A percentile compares a stretch with the other conserved stretches of the same genome.
phyloP scores from a whole-genome alignment of 2,329 filamentous ascomycete species.

The Drechmeria coniospora region DNA sequence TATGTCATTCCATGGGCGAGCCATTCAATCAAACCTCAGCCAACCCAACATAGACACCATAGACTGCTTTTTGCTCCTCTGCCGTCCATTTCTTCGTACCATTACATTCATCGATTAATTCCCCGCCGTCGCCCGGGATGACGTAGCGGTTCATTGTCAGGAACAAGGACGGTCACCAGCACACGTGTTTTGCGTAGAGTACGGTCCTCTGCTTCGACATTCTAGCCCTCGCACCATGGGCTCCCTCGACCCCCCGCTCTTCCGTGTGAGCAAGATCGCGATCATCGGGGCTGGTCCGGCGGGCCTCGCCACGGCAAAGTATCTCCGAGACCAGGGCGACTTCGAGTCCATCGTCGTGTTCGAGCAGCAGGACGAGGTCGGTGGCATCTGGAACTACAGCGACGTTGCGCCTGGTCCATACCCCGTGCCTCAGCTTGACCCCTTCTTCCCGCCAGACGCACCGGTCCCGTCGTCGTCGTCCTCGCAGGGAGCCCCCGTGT shows the following conservation, averaged over 20 bases:
- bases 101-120: no score
- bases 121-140: no score
- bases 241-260: conserved; percentile 15
- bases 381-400: conserved; percentile 79
- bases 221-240: conserved; percentile 10
- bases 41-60: no score
- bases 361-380: conserved; percentile 63
- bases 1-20: no score
- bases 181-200: background rate
- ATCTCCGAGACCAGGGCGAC: conserved; percentile 50
- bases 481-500: conserved; percentile 33
- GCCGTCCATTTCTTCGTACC: no score
- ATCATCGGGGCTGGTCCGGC: conserved; percentile 72
- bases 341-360: conserved; percentile 63
- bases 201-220: background rate
- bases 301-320: conserved; percentile 68
- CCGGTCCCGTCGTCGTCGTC: conserved; percentile 34
- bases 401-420: conserved; percentile 28
- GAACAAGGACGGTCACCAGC: no score
- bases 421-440: conserved; percentile 53
- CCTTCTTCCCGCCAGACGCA: conserved; percentile 44
- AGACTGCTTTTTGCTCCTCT: no score
- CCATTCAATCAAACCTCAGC: no score
- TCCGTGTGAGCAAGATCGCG: conserved; percentile 47
- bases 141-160: no score